A percentile compares a stretch with the other conserved stretches of the same genome.
Evolutionary conservation across 768 basidiomycete species (phyloP).

Genomic region (Epithele typhae): DNA sequence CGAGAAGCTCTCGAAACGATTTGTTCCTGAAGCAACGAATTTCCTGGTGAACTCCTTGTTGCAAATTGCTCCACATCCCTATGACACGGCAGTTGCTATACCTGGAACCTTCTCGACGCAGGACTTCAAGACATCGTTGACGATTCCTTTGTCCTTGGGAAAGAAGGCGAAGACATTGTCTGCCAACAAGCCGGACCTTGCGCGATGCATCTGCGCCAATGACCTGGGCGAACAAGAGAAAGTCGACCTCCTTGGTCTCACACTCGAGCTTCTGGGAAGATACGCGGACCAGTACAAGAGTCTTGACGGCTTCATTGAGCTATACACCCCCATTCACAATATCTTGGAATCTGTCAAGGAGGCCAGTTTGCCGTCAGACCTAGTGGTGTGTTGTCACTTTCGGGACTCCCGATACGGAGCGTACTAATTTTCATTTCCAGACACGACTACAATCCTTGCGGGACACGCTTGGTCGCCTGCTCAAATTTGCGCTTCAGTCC

Average conservation of each 20-base stretch:
- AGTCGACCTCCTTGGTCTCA: slow-evolving; percentile 60
- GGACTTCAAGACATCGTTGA: slow-evolving; percentile 56
- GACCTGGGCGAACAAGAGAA: slow-evolving; percentile 54
- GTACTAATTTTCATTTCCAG: slow-evolving; percentile 19
- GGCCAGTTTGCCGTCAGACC: slow-evolving; percentile 39
- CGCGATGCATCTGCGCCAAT: slow-evolving; percentile 32
- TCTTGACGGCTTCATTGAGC: slow-evolving; percentile 79
- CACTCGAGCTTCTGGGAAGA: slow-evolving; percentile 58
- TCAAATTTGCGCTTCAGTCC: slow-evolving; percentile 68
- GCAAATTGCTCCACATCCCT: slow-evolving; percentile 66
- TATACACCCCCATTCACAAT: slow-evolving; percentile 64
- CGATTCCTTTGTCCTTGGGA: slow-evolving; percentile 35
- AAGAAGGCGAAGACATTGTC: slow-evolving; percentile 38
- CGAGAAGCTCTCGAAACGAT: slow-evolving; percentile 77
- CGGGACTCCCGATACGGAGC: slow-evolving; percentile 28
- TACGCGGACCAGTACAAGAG: slow-evolving; percentile 77
- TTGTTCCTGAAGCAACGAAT: slow-evolving; percentile 86
- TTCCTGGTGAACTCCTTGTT: slow-evolving; percentile 71
- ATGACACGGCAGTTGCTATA: slow-evolving; percentile 39
- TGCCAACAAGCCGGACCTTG: slow-evolving; percentile 44
- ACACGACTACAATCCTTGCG: slow-evolving; percentile 38
- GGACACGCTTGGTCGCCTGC: slow-evolving; percentile 53
- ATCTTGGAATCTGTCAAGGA: slow-evolving; percentile 53
- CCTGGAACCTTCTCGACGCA: slow-evolving; percentile 72
- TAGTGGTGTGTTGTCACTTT: slow-evolving; percentile 48